Evolutionary conservation across 2,329 filamentous ascomycete species (phyloP).

Genomic region (Chrysoporthe austroafricana): DNA sequence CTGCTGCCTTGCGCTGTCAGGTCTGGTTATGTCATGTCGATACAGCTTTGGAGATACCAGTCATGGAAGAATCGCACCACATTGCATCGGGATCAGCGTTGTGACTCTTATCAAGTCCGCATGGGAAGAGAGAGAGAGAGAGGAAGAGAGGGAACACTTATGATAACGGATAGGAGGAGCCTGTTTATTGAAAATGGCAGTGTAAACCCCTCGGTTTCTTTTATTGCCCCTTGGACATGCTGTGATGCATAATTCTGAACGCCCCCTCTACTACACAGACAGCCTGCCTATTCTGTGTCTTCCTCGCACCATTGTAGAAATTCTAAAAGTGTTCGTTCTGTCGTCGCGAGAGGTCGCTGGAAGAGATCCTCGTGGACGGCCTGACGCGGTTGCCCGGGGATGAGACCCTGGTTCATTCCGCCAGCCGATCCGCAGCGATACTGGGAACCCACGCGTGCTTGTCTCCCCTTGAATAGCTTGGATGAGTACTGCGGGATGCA

Average conservation of each 20-base stretch:
- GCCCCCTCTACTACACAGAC: not conserved
- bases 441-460: not conserved
- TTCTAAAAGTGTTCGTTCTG: not conserved
- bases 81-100: not conserved
- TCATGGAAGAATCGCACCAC: not conserved
- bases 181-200: not conserved
- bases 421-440: not conserved
- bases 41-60: slow-evolving; percentile 22
- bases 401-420: not conserved
- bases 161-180: not conserved
- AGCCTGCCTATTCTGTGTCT: not conserved
- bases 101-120: not conserved
- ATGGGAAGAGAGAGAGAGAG: not conserved
- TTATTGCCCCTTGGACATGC: not conserved
- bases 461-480: not conserved
- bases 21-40: slow-evolving; percentile 23
- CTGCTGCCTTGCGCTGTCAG: slow-evolving; percentile 12
- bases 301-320: not conserved
- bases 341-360: not conserved
- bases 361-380: not conserved
- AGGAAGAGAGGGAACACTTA: not conserved
- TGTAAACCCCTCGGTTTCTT: not conserved
- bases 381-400: not conserved
- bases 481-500: not conserved
- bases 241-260: not conserved